Evolutionary conservation across 2,329 filamentous ascomycete species (phyloP).

Genomic region (Aspergillus luchuensis): DNA sequence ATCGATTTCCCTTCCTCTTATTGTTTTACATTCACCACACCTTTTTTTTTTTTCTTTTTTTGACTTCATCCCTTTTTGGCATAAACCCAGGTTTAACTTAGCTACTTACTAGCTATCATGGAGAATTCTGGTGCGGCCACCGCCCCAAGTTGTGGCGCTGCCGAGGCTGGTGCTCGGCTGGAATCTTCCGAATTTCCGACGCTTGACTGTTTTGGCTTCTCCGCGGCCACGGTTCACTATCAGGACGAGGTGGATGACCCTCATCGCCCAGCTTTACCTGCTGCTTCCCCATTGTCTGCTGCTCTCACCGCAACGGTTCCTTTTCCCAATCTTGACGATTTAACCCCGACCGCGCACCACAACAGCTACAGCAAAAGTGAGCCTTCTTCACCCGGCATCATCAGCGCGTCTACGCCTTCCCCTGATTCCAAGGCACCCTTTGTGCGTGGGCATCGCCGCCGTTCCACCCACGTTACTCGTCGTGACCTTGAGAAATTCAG

Average conservation of each 20-base stretch:
- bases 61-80: background rate
- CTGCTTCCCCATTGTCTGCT: background rate
- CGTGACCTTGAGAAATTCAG: slow-evolving; percentile 43
- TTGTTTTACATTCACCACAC: background rate
- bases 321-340: slow-evolving; percentile 1
- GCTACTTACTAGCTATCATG: background rate
- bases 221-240: slow-evolving; percentile 1
- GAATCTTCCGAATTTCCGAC: slow-evolving; percentile 23
- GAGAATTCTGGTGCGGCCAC: slow-evolving; percentile 12
- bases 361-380: slow-evolving; percentile 8
- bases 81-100: no score
- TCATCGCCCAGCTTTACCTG: background rate
- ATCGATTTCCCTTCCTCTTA: background rate
- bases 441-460: slow-evolving; percentile 44
- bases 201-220: slow-evolving; percentile 25
- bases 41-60: background rate
- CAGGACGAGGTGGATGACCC: background rate
- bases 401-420: slow-evolving; percentile 32
- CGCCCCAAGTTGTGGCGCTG: slow-evolving; percentile 13
- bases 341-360: background rate
- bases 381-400: slow-evolving; percentile 29
- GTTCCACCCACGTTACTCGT: slow-evolving; percentile 45
- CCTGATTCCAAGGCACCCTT: slow-evolving; percentile 37
- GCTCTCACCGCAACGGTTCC: background rate
- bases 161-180: slow-evolving; percentile 21